These are phyloP conservation scores for Pseudoturritis turrita DNA, from an alignment of 345 rosid species.

Conservation along the genomic window DNA sequence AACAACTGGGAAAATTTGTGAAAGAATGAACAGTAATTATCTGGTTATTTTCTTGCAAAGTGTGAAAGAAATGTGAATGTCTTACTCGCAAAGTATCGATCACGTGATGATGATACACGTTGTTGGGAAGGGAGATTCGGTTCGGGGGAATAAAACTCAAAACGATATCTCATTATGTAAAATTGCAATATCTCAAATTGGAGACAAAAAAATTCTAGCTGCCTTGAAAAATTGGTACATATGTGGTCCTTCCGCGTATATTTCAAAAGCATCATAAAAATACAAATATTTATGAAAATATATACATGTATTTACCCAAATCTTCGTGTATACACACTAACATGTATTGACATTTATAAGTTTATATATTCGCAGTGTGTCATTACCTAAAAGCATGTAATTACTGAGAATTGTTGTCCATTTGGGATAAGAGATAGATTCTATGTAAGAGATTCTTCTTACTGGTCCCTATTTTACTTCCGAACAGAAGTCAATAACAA, in stretches of 20 bases:
- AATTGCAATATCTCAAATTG: not conserved
- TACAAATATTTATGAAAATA: not conserved
- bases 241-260: not conserved
- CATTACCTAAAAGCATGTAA: not conserved
- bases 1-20: not conserved
- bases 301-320: not conserved
- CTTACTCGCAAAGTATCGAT: constrained; percentile 24
- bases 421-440: constrained; percentile 25
- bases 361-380: not conserved
- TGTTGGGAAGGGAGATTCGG: constrained; percentile 7
- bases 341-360: constrained; percentile 12
- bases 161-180: not conserved
- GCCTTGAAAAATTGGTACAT: not conserved
- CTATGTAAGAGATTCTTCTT: constrained; percentile 17
- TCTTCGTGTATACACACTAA: not conserved
- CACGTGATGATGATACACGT: constrained; percentile 29
- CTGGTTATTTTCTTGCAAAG: no score
- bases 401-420: constrained; percentile 10
- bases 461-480: constrained; percentile 22
- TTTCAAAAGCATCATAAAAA: not conserved
- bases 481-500: constrained; percentile 16
- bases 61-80: not conserved
- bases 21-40: no score
- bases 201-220: constrained; percentile 4
- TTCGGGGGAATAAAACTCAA: not conserved